Evolutionary conservation across 2,329 filamentous ascomycete species (phyloP), one percentile per base, ranked within the genome.

Genomic region (Aspergillus sp.): DNA sequence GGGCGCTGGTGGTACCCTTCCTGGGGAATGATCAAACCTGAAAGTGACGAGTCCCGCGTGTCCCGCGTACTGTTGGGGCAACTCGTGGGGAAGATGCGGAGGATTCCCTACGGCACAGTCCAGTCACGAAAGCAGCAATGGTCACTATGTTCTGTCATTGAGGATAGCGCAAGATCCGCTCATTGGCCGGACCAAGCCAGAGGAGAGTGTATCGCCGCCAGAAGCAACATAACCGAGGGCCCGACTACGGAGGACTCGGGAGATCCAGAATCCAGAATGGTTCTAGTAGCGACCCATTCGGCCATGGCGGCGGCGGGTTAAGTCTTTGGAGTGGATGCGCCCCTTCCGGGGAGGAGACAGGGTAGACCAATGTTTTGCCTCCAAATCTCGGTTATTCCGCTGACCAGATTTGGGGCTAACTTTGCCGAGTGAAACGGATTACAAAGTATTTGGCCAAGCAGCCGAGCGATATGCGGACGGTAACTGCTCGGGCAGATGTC

Each of bases 41-140:
- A 5, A 19, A 60, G 21, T 59, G 17, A 66, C 62, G 64, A 61
- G 62, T 66, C 61, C 25, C 54, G 52, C 15, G 13, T 60, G 62
- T 65, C 61, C 32, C 54, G 53, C 19, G 13, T 32, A 21, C 42
- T 32, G 48, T 54, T 58, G 49, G 44, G 49, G 60, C 41, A 53
- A 30, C 32, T 48, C 51, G 62, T 64, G 62, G 64, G 66, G 68
- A 65, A 61, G 60, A 64, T 65, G 66, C 66, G 68, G 68, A 69
- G 68, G 47, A 39, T 39, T 55, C 58, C 63, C 67, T 62, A 64
- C 63, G 55, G 54, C 39, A 32, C 55, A 61, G 61, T 61, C 63
- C 58, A 65, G 52, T 68, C 52, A 66, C 39, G 47, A 47, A 21
- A 36, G 30, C 56, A 36, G 44, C 36, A 39, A 62, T 54, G 30